A percentile compares a stretch with the other conserved stretches of the same genome.
Evolutionary conservation across 2,329 filamentous ascomycete genomes (phyloP).

Genomic region (Phialophora expanda): DNA sequence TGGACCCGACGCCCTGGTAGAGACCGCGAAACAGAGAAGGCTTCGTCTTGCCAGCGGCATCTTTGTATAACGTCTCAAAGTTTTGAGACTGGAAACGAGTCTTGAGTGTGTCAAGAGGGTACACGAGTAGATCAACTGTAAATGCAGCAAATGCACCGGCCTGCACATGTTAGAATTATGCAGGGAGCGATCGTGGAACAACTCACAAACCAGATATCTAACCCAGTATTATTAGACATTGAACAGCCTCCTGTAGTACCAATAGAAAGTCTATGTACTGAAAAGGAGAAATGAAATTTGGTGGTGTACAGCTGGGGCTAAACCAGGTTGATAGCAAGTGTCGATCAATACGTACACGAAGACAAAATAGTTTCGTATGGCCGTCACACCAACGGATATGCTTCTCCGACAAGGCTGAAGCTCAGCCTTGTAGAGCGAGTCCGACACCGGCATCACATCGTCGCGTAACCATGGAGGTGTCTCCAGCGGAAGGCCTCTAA

Average conservation of each 20-base stretch:
- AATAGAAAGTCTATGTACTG: conserved; percentile 18
- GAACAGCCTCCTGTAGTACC: background rate
- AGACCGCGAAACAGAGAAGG: conserved; percentile 71
- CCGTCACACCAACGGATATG: background rate
- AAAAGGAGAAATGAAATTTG: background rate
- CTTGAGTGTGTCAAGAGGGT: conserved; percentile 88
- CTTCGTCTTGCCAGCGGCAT: conserved; percentile 44
- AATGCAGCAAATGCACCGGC: conserved; percentile 86
- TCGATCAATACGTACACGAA: background rate
- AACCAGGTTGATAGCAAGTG: background rate
- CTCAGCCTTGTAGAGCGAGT: conserved; percentile 6
- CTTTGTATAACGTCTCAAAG: conserved; percentile 69
- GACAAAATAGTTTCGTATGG: background rate
- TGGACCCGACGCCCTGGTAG: conserved; percentile 85
- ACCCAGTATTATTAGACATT: conserved; percentile 59
- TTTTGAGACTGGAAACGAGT: conserved; percentile 81
- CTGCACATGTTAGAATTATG: conserved; percentile 50
- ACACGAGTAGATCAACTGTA: conserved; percentile 82
- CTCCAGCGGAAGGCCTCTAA: background rate
- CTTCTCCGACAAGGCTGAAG: conserved; percentile 18
- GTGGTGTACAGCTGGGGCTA: background rate
- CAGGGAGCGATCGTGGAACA: background rate
- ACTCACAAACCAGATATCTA: conserved; percentile 64
- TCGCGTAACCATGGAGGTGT: background rate
- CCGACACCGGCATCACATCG: background rate